Conservation (phyloP, 305 asterid genomes). For the Solanum aculeatissimum region DNA sequence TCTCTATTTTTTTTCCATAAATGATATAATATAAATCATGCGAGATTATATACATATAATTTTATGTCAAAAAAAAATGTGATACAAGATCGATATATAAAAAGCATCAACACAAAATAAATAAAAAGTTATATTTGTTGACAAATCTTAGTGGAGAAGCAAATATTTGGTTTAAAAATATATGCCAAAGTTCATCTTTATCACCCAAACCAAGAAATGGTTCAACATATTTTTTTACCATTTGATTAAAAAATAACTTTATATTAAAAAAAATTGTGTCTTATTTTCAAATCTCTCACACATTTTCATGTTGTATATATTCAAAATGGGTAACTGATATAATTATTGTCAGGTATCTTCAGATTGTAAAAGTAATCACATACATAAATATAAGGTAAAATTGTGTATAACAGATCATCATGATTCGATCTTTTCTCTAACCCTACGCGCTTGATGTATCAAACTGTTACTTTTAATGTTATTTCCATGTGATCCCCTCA, state of each 20-base stretch:
- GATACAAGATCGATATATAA: no score
- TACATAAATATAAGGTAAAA: neutral
- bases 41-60: neutral
- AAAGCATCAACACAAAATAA: no score
- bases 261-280: no score
- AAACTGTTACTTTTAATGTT: neutral
- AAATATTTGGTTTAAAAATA: neutral
- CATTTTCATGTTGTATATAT: neutral
- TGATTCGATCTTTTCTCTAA: neutral
- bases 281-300: no score
- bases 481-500: neutral
- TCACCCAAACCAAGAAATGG: neutral
- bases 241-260: no score
- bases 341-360: neutral
- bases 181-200: neutral
- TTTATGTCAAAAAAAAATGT: no score
- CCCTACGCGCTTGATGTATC: neutral
- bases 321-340: neutral
- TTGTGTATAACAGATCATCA: neutral
- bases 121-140: no score
- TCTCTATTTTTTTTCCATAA: no score
- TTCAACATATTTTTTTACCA: neutral
- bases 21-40: neutral
- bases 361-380: neutral
- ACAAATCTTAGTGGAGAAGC: neutral